phyloP scores from a whole-genome alignment of 2,329 filamentous ascomycete species.

The Cadophora luteo-olivacea region DNA sequence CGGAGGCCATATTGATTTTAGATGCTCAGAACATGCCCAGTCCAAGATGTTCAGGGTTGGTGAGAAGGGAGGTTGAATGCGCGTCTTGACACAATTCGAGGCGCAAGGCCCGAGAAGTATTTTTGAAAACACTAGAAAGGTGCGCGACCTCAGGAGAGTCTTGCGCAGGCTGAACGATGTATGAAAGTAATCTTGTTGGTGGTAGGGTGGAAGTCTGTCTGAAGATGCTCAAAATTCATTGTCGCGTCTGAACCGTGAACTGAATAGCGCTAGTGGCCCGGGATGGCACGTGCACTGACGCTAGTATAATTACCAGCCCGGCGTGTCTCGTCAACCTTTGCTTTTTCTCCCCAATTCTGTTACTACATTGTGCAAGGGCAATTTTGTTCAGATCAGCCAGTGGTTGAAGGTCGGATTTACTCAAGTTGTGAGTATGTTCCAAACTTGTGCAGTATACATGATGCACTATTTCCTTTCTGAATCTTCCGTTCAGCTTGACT shows the following conservation, averaged over 20 bases:
- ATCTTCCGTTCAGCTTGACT: neutral
- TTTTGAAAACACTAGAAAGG: neutral
- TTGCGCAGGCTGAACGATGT: conserved; percentile 7
- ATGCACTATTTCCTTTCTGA: neutral
- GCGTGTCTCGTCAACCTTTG: no score
- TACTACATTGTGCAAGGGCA: no score
- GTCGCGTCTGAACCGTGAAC: conserved; percentile 17
- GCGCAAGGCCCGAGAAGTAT: conserved; percentile 15
- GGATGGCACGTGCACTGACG: neutral
- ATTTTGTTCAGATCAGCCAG: neutral
- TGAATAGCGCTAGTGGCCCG: conserved; percentile 1
- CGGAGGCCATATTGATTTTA: conserved; percentile 37
- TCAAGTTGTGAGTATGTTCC: neutral
- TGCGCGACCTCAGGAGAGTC: neutral
- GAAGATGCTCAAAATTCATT: neutral
- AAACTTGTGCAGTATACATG: neutral
- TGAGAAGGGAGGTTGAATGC: conserved; percentile 26
- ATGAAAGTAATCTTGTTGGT: neutral
- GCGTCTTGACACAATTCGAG: conserved; percentile 14
- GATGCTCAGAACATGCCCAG: conserved; percentile 32
- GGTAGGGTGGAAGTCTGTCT: neutral
- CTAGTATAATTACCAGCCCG: neutral
- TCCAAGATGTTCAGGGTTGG: conserved; percentile 15
- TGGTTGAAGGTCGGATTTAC: neutral
- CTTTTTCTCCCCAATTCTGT: neutral